Evolutionary conservation across 495 filamentous ascomycete genomes (phyloP).

Genomic region (Penicillium robsamsonii): DNA sequence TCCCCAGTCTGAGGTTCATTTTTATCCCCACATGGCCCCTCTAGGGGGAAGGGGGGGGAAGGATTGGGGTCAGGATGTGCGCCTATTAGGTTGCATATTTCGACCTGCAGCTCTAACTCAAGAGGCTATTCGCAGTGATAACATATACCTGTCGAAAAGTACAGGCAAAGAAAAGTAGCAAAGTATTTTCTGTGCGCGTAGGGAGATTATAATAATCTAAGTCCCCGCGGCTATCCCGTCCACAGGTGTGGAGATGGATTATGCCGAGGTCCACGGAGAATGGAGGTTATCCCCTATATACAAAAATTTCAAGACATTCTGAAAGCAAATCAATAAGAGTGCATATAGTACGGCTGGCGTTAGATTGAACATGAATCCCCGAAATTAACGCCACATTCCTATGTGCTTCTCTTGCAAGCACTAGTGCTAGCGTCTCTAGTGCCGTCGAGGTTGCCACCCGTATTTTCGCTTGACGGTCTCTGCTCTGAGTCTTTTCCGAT

Average conservation of each 20-base stretch:
- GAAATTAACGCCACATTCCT: background rate
- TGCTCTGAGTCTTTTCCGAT: slow-evolving; percentile 25
- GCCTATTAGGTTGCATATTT: background rate
- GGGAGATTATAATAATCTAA: background rate
- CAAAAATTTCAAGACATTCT: background rate
- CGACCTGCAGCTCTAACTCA: background rate
- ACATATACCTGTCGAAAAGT: background rate
- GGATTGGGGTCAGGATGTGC: background rate
- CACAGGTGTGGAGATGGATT: background rate
- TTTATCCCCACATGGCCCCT: slow-evolving; percentile 2
- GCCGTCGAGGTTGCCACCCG: slow-evolving; percentile 4
- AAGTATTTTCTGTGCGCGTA: background rate
- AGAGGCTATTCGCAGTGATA: background rate
- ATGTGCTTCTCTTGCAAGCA: background rate
- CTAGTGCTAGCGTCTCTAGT: background rate
- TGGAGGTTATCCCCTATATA: background rate
- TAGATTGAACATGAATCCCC: background rate
- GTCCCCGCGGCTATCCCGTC: background rate
- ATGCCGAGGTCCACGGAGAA: slow-evolving; percentile 8
- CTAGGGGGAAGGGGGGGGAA: background rate
- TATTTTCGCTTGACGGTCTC: slow-evolving; percentile 19
- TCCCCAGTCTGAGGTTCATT: background rate
- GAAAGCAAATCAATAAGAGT: background rate
- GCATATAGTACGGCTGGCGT: background rate
- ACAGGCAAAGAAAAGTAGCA: too few species aligned